Conservation (phyloP, 106 monocot genomes). For the Apostasia shenzhenica region DNA sequence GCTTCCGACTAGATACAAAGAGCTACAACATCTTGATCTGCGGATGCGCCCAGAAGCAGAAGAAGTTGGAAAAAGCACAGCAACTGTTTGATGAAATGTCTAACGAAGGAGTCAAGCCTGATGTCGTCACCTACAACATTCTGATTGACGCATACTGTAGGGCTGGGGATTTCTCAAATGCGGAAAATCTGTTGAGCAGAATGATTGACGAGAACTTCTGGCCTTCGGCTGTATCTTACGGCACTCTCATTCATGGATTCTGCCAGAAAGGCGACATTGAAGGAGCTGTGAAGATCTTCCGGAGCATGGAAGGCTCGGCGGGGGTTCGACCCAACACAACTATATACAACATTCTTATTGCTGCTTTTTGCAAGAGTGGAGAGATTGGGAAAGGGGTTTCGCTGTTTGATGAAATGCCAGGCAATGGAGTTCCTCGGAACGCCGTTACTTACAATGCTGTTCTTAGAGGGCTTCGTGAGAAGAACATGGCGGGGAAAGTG, state of each 20-base stretch:
- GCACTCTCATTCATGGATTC: slow-evolving; percentile 65
- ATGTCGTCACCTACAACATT: slow-evolving; percentile 71
- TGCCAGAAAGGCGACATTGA: slow-evolving; percentile 47
- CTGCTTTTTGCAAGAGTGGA: slow-evolving; percentile 22
- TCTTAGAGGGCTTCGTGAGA: slow-evolving; percentile 28
- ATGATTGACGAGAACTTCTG: slow-evolving; percentile 38
- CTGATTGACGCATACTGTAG: slow-evolving; percentile 50
- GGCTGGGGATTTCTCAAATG: slow-evolving; percentile 42
- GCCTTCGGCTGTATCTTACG: slow-evolving; percentile 64
- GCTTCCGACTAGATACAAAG: slow-evolving; percentile 45
- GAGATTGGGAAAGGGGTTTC: slow-evolving; percentile 28
- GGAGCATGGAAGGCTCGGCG: slow-evolving; percentile 25
- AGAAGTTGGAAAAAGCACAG: slow-evolving; percentile 39
- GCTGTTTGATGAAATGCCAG: slow-evolving; percentile 53
- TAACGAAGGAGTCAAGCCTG: slow-evolving; percentile 34
- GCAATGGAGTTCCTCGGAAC: slow-evolving; percentile 32
- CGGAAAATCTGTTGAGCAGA: slow-evolving; percentile 32
- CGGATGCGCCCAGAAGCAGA: slow-evolving; percentile 62
- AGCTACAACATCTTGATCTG: slow-evolving; percentile 68
- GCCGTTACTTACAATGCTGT: slow-evolving; percentile 66
- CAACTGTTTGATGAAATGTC: slow-evolving; percentile 53
- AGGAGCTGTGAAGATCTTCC: slow-evolving; percentile 48
- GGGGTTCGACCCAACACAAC: slow-evolving; percentile 32
- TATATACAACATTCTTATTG: slow-evolving; percentile 57
- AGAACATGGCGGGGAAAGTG: slow-evolving; percentile 37